Evolutionary conservation across 495 filamentous ascomycete species (phyloP).

Genomic region (Talaromyces trachyspermus): DNA sequence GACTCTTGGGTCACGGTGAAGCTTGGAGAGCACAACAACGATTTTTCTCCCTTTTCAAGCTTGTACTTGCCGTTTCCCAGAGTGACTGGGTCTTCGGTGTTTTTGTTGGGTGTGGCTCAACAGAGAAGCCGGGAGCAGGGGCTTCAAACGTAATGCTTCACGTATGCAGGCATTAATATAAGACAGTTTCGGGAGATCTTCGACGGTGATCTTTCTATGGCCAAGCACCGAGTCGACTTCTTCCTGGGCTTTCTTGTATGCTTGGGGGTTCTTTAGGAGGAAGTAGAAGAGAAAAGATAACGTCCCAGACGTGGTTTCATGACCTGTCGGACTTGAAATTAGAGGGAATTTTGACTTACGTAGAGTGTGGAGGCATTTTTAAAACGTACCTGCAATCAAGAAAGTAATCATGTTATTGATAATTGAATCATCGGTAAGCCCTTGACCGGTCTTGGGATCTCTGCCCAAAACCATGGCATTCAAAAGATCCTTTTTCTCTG

Average conservation of each 20-base stretch:
- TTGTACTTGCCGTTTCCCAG: slow-evolving; percentile 55
- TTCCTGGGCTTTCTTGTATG: slow-evolving; percentile 52
- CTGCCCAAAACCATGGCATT: slow-evolving; percentile 61
- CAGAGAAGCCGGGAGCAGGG: slow-evolving; percentile 48
- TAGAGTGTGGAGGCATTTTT: too few relatives aligned
- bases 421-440: slow-evolving; percentile 53
- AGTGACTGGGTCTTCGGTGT: slow-evolving; percentile 46
- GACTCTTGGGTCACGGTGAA: slow-evolving; percentile 61
- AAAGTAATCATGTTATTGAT: slow-evolving; percentile 68
- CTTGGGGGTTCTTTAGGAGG: slow-evolving; percentile 53
- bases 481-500: slow-evolving; percentile 59
- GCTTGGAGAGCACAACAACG: slow-evolving; percentile 46
- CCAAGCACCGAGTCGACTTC: slow-evolving; percentile 65
- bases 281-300: slow-evolving; percentile 50
- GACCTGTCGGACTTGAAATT: slow-evolving; percentile 28
- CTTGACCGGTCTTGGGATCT: slow-evolving; percentile 59
- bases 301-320: slow-evolving; percentile 64
- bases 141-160: slow-evolving; percentile 61
- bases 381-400: slow-evolving; percentile 45
- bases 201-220: slow-evolving; percentile 51
- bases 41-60: slow-evolving; percentile 49
- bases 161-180: slow-evolving; percentile 62
- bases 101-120: slow-evolving; percentile 32
- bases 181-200: slow-evolving; percentile 59
- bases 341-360: not conserved